phyloP scores from a whole-genome alignment of 2,329 filamentous ascomycete genomes.

The Penicillium oxalicum region DNA sequence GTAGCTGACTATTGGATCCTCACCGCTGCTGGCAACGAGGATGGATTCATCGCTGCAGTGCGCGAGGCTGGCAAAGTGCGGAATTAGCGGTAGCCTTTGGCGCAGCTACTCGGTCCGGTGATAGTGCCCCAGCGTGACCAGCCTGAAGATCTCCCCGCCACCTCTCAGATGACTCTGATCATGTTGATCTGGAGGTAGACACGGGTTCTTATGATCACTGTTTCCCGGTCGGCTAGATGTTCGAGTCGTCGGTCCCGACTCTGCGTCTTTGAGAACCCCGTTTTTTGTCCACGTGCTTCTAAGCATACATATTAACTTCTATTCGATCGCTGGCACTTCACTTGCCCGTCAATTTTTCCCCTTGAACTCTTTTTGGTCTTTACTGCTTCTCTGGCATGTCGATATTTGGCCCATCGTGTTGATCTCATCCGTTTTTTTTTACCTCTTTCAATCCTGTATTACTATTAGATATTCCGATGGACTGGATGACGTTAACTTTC shows the following conservation, averaged over 20 bases:
- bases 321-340: constrained; percentile 1
- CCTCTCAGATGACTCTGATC: background rate
- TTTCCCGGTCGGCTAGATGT: no score
- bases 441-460: constrained; percentile 11
- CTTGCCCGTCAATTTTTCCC: background rate
- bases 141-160: background rate
- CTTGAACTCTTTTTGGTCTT: background rate
- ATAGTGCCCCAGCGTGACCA: background rate
- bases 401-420: constrained; percentile 4
- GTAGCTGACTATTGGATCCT: constrained; percentile 40
- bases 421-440: background rate
- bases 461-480: constrained; percentile 5
- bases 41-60: constrained; percentile 40
- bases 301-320: constrained; percentile 1
- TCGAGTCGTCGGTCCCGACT: no score
- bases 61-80: constrained; percentile 40
- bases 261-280: background rate
- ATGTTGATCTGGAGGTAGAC: no score
- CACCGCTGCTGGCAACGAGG: constrained; percentile 34
- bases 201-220: no score
- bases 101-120: background rate
- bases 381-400: constrained; percentile 1
- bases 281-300: constrained; percentile 10
- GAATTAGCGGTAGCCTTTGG: constrained; percentile 11
- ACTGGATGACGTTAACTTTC: constrained; percentile 2